Evolutionary conservation across 1,284 basidiomycete species (phyloP), one percentile per base, ranked within the genome.

Genomic region (Wallemia hederae): DNA sequence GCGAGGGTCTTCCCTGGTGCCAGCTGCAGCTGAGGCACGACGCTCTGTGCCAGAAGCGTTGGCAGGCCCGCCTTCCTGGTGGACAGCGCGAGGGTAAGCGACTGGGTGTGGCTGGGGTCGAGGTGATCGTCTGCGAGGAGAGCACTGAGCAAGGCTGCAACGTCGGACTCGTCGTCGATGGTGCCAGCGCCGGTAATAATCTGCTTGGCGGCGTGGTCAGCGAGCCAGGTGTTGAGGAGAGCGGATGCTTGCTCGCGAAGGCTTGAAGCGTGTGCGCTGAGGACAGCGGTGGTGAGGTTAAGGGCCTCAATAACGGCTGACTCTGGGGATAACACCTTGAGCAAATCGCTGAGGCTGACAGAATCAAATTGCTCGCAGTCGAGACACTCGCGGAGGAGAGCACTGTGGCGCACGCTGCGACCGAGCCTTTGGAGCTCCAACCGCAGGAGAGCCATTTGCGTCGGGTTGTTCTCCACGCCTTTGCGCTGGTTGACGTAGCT

Each of bases 271-370:
- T 59, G 60, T 63, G n/a, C 60, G 28, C 29, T 56, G 62, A 17
- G 25, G 31, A 60, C 61, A n/a, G 61, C 62, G 14, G 59, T 33
- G 3, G 59, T 29, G 15, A 59, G 24, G 14, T 14, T 61, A 31
- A 24, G 63, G 63, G 1, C 11, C 39, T 49, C 39, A 49, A 49
- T 22, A 5, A 49, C 14, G 3, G 39, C 83, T 19, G 82, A 82
- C 64, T 83, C 83, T 5, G 77, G 78, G 24, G 59, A 33, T 59
- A 82, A 80, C 17, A 74, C 75, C 60, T 84, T 80, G 25, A 79
- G 77, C 56, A 82, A 80, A 55, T 78, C 76, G 66, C 82, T 82
- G 62, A 83, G 74, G 24, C 87, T 76, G 59, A 85, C 80, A 58
- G 82, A 82, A 59, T 88, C 84, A 64, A 49, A 11, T 72, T 65